Base-by-base conservation (phyloP, 2,329 filamentous ascomycete species). In the Ophiocordyceps camponoti-leonardi region DNA sequence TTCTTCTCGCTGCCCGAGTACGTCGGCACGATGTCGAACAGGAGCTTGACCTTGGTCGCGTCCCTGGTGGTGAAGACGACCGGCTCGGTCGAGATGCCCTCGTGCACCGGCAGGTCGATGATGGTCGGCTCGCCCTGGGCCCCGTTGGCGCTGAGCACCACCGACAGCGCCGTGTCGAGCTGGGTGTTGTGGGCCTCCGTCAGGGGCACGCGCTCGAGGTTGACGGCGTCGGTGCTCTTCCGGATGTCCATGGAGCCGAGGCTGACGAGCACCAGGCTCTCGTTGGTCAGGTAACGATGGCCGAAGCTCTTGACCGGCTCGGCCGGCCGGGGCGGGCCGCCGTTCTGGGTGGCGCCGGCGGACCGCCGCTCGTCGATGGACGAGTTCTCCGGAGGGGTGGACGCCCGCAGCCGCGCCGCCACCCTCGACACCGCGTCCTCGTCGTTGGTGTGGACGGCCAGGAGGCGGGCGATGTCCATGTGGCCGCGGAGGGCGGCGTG, bases 251-350 rank as follows among this genome's bases (percentile, higher is more conserved):
- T 94, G 0, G 86, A 90, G 0, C 92, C 92, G 10, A 98, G 68
- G 56, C 86, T 95, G 54, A 98, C 88, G 43, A 96, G 71, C 4
- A 98, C 77, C 69, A 98, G 80, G 50, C 85, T 85, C 55, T 94
- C 81, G 44, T 93, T 78, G 18, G 79, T 93, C 44, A 98, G 73
- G 63, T 96, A 98, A 45, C 90, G 79, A 68, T 98, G 92, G 46
- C 92, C 92, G 61, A 96, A 98, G 1, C 86, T 85, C 64, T 96
- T 96, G 51, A 96, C 76, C 6, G 88, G 82, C 51, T 95, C 86
- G 2, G 79, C 68, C 7, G 72, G 65, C 44, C 78, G 71, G 5
- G 31, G 31, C 6, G 69, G 61, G 19, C 60, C 54, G 45, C 63
- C 23, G 22, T 37, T 49, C 22, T 42, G 59, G 54, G 73, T 66